phyloP scores from a whole-genome alignment of 2,329 filamentous ascomycete genomes.

The Alternaria sp. region DNA sequence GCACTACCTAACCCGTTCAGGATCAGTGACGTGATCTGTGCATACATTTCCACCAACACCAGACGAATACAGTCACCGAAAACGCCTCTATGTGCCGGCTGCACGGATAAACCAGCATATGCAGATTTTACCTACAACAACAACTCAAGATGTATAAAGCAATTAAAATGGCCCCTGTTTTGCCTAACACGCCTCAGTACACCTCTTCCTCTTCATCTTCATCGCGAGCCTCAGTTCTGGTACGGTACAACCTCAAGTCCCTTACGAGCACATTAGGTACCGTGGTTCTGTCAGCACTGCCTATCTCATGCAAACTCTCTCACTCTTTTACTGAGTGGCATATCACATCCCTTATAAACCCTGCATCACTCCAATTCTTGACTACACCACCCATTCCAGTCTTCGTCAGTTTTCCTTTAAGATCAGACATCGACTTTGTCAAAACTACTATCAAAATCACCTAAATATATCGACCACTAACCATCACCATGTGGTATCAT shows the following conservation, averaged over 20 bases:
- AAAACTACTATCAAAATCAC: neutral
- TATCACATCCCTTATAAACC: neutral
- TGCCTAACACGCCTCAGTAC: constrained; percentile 1
- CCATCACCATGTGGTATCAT: constrained; percentile 62
- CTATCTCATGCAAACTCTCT: neutral
- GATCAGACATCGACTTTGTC: neutral
- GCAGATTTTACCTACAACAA: no score
- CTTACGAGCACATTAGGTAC: neutral
- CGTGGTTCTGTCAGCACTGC: neutral
- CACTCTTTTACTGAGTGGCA: neutral
- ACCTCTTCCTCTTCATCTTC: neutral
- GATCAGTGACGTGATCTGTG: constrained; percentile 4
- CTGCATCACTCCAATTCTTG: neutral
- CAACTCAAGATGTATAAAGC: constrained; percentile 6
- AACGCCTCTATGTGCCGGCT: neutral
- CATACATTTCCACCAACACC: constrained; percentile 14
- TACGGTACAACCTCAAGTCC: constrained; percentile 2
- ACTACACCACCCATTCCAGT: neutral
- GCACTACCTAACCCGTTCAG: neutral
- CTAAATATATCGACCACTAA: neutral
- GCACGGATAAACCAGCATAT: neutral
- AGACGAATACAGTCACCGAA: constrained; percentile 12
- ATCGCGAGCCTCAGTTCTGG: constrained; percentile 5
- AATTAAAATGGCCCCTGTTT: neutral
- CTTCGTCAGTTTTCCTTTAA: neutral